These are phyloP conservation scores for Drosera capensis DNA, from an alignment of 148 eudicot species.

Conservation along the genomic window DNA sequence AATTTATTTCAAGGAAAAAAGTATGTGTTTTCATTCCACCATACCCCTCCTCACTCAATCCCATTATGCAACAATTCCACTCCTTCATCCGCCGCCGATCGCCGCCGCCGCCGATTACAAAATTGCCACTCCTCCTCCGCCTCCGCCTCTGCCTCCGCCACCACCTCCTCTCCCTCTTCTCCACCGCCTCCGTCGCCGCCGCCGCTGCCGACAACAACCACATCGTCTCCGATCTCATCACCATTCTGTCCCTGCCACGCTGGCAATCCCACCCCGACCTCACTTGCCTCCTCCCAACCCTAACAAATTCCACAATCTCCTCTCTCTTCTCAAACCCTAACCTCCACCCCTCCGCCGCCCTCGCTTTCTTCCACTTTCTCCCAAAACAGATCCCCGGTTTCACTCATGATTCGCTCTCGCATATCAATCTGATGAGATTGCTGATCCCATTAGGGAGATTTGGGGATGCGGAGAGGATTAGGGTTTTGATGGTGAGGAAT, in stretches of 20 bases:
- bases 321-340: slow-evolving; percentile 25
- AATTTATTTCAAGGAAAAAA: too few species aligned
- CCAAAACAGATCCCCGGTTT: slow-evolving; percentile 27
- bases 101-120: too few species aligned
- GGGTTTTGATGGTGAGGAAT: slow-evolving; percentile 40
- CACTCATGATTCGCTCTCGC: slow-evolving; percentile 26
- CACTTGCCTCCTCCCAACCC: slow-evolving; percentile 24
- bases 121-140: too few species aligned
- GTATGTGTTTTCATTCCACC: too few species aligned
- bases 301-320: slow-evolving; percentile 36
- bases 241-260: slow-evolving; percentile 42
- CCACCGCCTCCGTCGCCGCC: neutral
- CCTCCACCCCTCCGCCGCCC: slow-evolving; percentile 36
- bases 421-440: slow-evolving; percentile 23
- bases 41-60: too few species aligned
- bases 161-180: slow-evolving; percentile 8
- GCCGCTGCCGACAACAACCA: too few species aligned
- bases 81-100: too few species aligned
- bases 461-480: slow-evolving; percentile 28
- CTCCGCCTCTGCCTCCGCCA: slow-evolving; percentile 2
- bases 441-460: slow-evolving; percentile 16
- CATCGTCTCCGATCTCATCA: slow-evolving; percentile 21
- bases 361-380: slow-evolving; percentile 30
- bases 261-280: slow-evolving; percentile 55
- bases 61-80: too few species aligned